These are phyloP conservation scores for Letharia columbiana DNA, from an alignment of 495 filamentous ascomycete genomes.

Conservation along the genomic window DNA sequence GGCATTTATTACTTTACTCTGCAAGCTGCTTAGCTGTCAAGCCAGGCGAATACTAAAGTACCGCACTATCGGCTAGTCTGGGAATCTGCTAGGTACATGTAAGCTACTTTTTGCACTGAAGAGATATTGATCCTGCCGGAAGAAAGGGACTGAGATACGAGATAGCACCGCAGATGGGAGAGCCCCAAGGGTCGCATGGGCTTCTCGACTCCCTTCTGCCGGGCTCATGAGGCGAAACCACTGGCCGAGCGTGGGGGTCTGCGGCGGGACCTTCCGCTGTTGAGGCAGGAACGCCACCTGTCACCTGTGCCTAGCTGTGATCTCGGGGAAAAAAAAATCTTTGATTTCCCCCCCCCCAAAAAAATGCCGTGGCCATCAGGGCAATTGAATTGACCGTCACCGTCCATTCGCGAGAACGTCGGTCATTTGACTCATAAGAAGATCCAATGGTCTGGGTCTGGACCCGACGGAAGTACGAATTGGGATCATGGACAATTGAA, in stretches of 20 bases:
- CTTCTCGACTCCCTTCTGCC: constrained; percentile 14
- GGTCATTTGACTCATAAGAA: not conserved
- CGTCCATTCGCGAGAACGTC: not conserved
- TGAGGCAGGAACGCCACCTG: constrained; percentile 11
- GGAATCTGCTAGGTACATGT: no score
- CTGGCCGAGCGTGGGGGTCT: constrained; percentile 14
- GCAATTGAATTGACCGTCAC: not conserved
- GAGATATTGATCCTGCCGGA: not conserved
- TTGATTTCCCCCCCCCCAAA: not conserved
- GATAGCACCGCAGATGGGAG: constrained; percentile 1
- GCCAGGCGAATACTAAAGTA: not conserved
- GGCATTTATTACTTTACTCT: no score
- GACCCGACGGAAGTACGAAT: not conserved
- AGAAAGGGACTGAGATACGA: not conserved
- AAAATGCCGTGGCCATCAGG: not conserved
- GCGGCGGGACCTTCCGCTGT: constrained; percentile 14
- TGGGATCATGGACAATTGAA: not conserved
- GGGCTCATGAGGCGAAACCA: constrained; percentile 10
- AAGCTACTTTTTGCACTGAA: not conserved
- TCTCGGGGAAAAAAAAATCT: not conserved
- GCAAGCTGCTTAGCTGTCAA: not conserved
- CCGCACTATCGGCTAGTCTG: no score
- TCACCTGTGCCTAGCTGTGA: constrained; percentile 9
- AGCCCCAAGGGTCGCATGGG: constrained; percentile 4
- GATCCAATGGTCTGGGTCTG: not conserved